Percentiles rank a stretch among this genome's conserved stretches.
These are phyloP conservation scores for Tetrahymena borealis DNA, from an alignment of 73 alveolate genomes.

Conservation along the genomic window DNA sequence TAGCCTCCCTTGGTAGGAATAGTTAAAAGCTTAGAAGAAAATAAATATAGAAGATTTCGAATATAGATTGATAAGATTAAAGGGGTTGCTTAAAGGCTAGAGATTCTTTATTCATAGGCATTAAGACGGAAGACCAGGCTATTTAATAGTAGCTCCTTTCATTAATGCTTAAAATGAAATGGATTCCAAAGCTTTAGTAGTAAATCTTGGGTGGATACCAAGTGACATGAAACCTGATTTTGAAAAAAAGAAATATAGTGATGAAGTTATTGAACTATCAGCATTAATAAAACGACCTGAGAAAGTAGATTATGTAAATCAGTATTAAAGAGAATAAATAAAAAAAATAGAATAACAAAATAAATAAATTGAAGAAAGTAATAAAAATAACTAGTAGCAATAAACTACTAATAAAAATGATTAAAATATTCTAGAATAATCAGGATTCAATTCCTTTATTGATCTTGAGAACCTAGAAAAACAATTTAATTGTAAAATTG, in stretches of 20 bases:
- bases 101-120: constrained; percentile 12
- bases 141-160: constrained; percentile 15
- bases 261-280: not conserved
- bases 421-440: not conserved
- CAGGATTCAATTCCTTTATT: constrained; percentile 12
- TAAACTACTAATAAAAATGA: not conserved
- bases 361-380: not conserved
- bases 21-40: not conserved
- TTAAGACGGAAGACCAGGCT: constrained; percentile 44
- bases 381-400: not conserved
- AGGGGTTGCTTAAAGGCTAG: constrained; percentile 6
- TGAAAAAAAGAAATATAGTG: not conserved
- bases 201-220: constrained; percentile 44
- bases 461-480: constrained; percentile 8
- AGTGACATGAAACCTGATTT: not conserved
- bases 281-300: constrained; percentile 30
- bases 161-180: constrained; percentile 1
- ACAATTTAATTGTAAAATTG: not conserved
- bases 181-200: not conserved
- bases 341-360: not conserved
- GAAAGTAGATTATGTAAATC: not conserved
- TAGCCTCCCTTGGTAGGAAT: not conserved
- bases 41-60: constrained; percentile 1
- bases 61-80: not conserved
- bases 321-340: not conserved